These are phyloP conservation scores for Verticillium albo-atrum DNA, from an alignment of 2,329 filamentous ascomycete genomes.

Conservation along the genomic window DNA sequence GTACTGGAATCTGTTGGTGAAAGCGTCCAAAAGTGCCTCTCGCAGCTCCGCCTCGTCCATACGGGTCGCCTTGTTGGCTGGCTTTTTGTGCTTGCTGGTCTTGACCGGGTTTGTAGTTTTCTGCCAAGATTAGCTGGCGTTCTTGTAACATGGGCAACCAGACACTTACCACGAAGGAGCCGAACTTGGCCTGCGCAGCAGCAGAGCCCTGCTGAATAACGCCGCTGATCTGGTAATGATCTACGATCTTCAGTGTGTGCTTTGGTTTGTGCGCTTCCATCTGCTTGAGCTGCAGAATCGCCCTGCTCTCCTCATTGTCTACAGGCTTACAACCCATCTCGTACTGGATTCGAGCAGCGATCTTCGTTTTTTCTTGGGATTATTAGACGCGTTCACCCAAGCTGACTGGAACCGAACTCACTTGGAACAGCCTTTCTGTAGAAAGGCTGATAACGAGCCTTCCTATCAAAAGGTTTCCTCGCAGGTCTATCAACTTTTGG, in stretches of 20 bases:
- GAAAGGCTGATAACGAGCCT: conserved; percentile 51
- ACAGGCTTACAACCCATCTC: conserved; percentile 54
- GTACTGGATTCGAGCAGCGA: conserved; percentile 68
- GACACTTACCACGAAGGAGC: conserved; percentile 53
- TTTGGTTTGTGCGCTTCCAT: conserved; percentile 45
- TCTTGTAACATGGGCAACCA: background rate
- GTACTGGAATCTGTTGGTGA: conserved; percentile 74
- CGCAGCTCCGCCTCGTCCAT: conserved; percentile 85
- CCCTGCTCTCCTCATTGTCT: conserved; percentile 33
- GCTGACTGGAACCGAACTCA: conserved; percentile 32
- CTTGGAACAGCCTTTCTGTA: conserved; percentile 71
- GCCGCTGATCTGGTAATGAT: conserved; percentile 43
- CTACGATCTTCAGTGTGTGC: conserved; percentile 45
- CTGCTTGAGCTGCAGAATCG: conserved; percentile 27
- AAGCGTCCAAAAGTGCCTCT: conserved; percentile 78
- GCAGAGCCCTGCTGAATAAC: conserved; percentile 58
- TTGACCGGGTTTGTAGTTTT: conserved; percentile 42
- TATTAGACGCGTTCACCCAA: background rate
- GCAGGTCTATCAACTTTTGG: conserved; percentile 42
- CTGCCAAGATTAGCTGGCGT: conserved; percentile 26
- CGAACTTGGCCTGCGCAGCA: conserved; percentile 40
- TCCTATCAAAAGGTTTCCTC: conserved; percentile 36
- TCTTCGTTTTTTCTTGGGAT: conserved; percentile 67
- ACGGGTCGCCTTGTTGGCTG: conserved; percentile 81
- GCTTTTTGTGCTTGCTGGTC: conserved; percentile 53